Conservation (phyloP, 192 early-diverging fungal species). For the Umbelopsis vinacea region DNA sequence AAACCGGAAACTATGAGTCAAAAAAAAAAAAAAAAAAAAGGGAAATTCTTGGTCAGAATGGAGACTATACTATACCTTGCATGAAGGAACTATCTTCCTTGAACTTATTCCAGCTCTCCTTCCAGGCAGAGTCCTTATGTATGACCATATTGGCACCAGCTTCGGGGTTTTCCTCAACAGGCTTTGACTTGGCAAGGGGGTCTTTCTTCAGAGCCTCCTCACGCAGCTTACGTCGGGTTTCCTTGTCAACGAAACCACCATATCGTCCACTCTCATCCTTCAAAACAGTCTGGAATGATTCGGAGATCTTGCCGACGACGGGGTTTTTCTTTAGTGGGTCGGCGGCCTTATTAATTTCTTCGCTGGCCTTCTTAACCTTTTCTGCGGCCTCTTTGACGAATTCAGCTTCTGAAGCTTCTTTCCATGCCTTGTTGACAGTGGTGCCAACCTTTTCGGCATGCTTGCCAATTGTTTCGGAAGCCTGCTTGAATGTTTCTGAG, state of each 20-base stretch:
- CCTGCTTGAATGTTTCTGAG: constrained; percentile 57
- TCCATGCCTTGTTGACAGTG: constrained; percentile 63
- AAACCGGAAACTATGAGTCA: constrained; percentile 23
- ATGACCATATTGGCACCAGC: constrained; percentile 80
- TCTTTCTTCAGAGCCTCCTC: constrained; percentile 46
- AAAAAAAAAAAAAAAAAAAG: too few relatives aligned
- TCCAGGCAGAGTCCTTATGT: constrained; percentile 86
- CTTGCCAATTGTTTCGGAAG: constrained; percentile 69
- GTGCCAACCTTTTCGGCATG: constrained; percentile 74
- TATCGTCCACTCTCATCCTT: constrained; percentile 74
- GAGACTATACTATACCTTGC: constrained; percentile 64
- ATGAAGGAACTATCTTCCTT: constrained; percentile 87
- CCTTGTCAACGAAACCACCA: constrained; percentile 78
- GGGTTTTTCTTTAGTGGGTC: constrained; percentile 42
- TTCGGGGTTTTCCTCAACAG: constrained; percentile 44
- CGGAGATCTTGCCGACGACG: constrained; percentile 64
- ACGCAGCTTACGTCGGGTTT: constrained; percentile 63
- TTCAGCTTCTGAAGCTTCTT: constrained; percentile 71
- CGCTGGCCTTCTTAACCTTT: constrained; percentile 55
- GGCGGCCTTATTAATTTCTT: constrained; percentile 38
- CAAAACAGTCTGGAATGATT: constrained; percentile 67
- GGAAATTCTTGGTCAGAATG: too few relatives aligned
- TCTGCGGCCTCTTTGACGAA: constrained; percentile 81
- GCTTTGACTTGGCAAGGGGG: constrained; percentile 22
- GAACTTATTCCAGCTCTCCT: constrained; percentile 91